These are phyloP conservation scores for Elsinoe arachidis DNA, from an alignment of 2,329 filamentous ascomycete genomes.

Conservation along the genomic window DNA sequence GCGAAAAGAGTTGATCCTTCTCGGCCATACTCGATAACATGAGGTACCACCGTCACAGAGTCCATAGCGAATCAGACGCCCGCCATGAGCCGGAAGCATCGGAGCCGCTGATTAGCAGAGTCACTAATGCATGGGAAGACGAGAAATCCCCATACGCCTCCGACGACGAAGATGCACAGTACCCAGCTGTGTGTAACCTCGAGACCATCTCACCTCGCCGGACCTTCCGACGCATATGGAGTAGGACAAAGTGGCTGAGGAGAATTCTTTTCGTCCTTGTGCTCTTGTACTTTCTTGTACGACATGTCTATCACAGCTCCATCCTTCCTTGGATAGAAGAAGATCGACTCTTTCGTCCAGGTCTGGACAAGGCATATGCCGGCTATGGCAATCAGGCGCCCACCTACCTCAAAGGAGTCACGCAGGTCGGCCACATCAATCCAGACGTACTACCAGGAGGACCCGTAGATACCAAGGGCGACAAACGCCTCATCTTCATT, in stretches of 20 bases:
- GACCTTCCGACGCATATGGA: slow-evolving; percentile 17
- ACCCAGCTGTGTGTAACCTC: slow-evolving; percentile 25
- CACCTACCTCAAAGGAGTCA: slow-evolving; percentile 30
- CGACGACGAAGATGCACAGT: slow-evolving; percentile 14
- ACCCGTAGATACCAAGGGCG: slow-evolving; percentile 26
- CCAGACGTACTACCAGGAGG: slow-evolving; percentile 27
- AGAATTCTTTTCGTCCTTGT: slow-evolving; percentile 27
- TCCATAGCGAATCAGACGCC: slow-evolving; percentile 9
- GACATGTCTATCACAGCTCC: slow-evolving; percentile 30
- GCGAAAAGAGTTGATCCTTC: not conserved
- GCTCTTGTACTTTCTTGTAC: slow-evolving; percentile 23
- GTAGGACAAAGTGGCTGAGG: slow-evolving; percentile 20
- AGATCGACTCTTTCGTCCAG: slow-evolving; percentile 27
- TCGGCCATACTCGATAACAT: not conserved
- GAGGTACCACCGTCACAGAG: slow-evolving; percentile 1
- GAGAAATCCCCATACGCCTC: slow-evolving; percentile 12
- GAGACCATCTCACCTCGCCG: slow-evolving; percentile 27
- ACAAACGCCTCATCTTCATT: slow-evolving; percentile 64
- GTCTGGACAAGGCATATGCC: slow-evolving; percentile 25
- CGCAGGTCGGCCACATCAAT: slow-evolving; percentile 44
- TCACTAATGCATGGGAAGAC: slow-evolving; percentile 23
- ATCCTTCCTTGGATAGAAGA: slow-evolving; percentile 30
- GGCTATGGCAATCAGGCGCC: slow-evolving; percentile 22
- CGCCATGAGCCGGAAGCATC: slow-evolving; percentile 4
- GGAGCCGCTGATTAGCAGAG: slow-evolving; percentile 20